These are phyloP conservation scores for Panicum hallii DNA, from an alignment of 202 grass and related monocot genomes.

Conservation along the genomic window DNA sequence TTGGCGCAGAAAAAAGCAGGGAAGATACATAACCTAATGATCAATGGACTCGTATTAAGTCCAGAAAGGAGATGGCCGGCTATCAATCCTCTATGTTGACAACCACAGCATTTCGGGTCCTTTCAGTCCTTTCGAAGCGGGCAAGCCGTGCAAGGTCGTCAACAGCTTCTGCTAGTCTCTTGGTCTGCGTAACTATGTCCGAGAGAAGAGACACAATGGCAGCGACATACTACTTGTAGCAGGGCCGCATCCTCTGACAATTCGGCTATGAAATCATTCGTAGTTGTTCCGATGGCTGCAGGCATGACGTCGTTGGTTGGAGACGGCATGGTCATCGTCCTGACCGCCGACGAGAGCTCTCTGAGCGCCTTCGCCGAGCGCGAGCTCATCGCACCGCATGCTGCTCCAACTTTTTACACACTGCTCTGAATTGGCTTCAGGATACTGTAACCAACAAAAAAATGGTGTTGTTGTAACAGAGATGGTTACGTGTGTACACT, in stretches of 20 bases:
- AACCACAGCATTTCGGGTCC: constrained; percentile 40
- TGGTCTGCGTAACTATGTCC: constrained; percentile 50
- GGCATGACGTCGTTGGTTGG: constrained; percentile 36
- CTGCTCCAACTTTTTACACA: constrained; percentile 42
- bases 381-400: constrained; percentile 72
- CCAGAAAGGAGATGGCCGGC: too few relatives aligned
- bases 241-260: constrained; percentile 46
- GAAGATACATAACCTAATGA: too few relatives aligned
- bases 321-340: constrained; percentile 57
- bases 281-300: constrained; percentile 39
- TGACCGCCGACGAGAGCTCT: constrained; percentile 62
- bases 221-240: constrained; percentile 52
- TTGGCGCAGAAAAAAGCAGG: too few relatives aligned
- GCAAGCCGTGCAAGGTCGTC: constrained; percentile 65
- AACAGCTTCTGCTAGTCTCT: constrained; percentile 54
- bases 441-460: constrained; percentile 39
- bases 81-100: constrained; percentile 48
- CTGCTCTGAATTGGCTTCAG: constrained; percentile 58
- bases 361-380: constrained; percentile 68
- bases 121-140: constrained; percentile 54
- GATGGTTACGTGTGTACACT: too few relatives aligned
- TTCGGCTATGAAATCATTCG: constrained; percentile 37
- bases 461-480: not conserved
- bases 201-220: constrained; percentile 64
- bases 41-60: too few relatives aligned